Evolutionary conservation across 2,329 filamentous ascomycete species (phyloP).

Genomic region (Paracamarosporium sp.): DNA sequence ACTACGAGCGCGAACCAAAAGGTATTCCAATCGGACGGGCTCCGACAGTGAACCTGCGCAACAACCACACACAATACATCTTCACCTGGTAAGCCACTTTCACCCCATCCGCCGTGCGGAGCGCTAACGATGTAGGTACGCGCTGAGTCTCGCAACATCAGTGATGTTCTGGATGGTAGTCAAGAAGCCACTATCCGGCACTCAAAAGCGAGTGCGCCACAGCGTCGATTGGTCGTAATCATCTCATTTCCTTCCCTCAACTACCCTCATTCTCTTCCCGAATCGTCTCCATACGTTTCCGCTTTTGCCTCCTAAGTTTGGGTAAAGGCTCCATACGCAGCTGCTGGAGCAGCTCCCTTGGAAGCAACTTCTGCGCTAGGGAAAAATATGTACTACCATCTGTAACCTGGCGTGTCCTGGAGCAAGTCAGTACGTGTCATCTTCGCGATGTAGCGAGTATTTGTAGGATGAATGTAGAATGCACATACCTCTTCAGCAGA

Average conservation of each 20-base stretch:
- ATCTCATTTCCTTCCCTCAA: constrained; percentile 21
- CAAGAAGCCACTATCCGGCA: constrained; percentile 80
- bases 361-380: constrained; percentile 82
- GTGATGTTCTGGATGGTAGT: constrained; percentile 98
- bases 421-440: constrained; percentile 30
- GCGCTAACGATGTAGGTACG: constrained; percentile 71
- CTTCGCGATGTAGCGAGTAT: neutral
- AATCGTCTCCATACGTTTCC: constrained; percentile 51
- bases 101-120: neutral
- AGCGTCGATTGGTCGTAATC: constrained; percentile 73
- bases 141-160: constrained; percentile 80
- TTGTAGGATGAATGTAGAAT: constrained; percentile 19
- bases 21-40: constrained; percentile 89
- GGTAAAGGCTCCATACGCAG: constrained; percentile 67
- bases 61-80: constrained; percentile 98
- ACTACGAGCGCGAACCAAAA: constrained; percentile 76
- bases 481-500: constrained; percentile 78
- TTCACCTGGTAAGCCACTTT: constrained; percentile 82
- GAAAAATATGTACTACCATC: constrained; percentile 79
- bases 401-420: constrained; percentile 67
- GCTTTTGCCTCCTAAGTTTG: constrained; percentile 54
- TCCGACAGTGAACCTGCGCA: constrained; percentile 89
- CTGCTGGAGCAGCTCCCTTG: constrained; percentile 82
- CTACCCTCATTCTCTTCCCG: constrained; percentile 54
- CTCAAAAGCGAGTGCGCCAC: constrained; percentile 75